phyloP scores from a whole-genome alignment of 108 stramenopile genomes.

The Nannochloropsis gaditana region DNA sequence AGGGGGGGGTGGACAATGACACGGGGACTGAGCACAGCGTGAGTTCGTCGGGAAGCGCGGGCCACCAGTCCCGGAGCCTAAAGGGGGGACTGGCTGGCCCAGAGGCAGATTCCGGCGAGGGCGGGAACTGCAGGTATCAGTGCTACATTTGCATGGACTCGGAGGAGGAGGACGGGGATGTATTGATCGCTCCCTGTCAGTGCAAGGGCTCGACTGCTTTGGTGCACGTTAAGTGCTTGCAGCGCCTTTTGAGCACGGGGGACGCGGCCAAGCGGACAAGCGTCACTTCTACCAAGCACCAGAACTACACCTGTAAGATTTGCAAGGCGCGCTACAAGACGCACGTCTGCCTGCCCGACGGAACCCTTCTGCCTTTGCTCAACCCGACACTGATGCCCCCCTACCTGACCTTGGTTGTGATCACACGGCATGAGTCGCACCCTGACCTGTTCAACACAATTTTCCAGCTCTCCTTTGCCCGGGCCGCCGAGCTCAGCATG shows the following conservation, averaged over 20 bases:
- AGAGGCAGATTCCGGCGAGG: not conserved
- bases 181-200: slow-evolving; percentile 39
- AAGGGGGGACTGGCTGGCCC: not conserved
- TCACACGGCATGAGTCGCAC: slow-evolving; percentile 78
- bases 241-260: slow-evolving; percentile 17
- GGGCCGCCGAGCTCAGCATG: slow-evolving; percentile 67
- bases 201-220: slow-evolving; percentile 45
- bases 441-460: slow-evolving; percentile 82
- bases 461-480: slow-evolving; percentile 81
- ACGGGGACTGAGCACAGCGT: not conserved
- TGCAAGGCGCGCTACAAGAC: slow-evolving; percentile 23
- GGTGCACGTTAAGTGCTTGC: slow-evolving; percentile 46
- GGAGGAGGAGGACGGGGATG: slow-evolving; percentile 24
- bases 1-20: not conserved
- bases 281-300: not conserved
- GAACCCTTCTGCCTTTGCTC: not conserved
- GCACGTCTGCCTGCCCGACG: not conserved
- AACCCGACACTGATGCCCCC: slow-evolving; percentile 59
- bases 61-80: not conserved
- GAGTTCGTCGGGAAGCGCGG: not conserved
- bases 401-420: slow-evolving; percentile 76
- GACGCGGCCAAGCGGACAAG: not conserved
- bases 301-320: not conserved
- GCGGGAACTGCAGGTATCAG: not conserved
- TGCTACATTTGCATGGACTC: slow-evolving; percentile 48